Evolutionary conservation across 2,329 filamentous ascomycete genomes (phyloP).

Genomic region (Mycosphaerella arachidis): DNA sequence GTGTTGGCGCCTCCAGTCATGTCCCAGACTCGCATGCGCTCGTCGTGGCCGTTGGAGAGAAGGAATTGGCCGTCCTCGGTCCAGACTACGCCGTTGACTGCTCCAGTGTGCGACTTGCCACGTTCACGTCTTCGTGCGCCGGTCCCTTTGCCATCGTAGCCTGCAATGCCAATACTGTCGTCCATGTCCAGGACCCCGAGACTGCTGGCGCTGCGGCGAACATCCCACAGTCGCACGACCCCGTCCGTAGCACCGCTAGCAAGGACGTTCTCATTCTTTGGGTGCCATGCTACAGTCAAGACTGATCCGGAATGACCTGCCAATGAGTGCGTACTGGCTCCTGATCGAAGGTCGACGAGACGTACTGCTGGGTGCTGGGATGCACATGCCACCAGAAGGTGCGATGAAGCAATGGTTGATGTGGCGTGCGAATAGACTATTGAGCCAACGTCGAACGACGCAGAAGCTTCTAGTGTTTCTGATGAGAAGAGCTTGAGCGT

Average conservation of each 20-base stretch:
- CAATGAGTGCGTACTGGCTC: conserved; percentile 57
- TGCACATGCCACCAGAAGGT: conserved; percentile 80
- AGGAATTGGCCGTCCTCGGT: conserved; percentile 73
- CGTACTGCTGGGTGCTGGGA: conserved; percentile 81
- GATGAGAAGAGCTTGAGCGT: conserved; percentile 72
- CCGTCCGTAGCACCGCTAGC: conserved; percentile 84
- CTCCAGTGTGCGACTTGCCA: conserved; percentile 65
- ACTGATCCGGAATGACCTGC: conserved; percentile 50
- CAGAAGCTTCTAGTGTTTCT: conserved; percentile 55
- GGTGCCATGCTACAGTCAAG: conserved; percentile 71
- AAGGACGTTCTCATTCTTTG: conserved; percentile 70
- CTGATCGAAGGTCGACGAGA: conserved; percentile 80
- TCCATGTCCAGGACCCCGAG: conserved; percentile 79
- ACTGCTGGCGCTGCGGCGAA: conserved; percentile 70
- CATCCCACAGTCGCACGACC: conserved; percentile 79
- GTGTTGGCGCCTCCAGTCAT: conserved; percentile 76
- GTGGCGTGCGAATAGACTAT: conserved; percentile 73
- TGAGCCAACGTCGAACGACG: conserved; percentile 63
- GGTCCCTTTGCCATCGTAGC: conserved; percentile 42
- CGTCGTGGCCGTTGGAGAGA: conserved; percentile 77
- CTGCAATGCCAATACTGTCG: conserved; percentile 66
- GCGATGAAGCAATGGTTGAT: conserved; percentile 61
- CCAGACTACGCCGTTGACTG: conserved; percentile 83
- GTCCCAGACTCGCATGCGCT: conserved; percentile 83
- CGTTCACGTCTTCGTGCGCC: conserved; percentile 39